Percentiles rank a stretch among this genome's conserved stretches.
These are phyloP conservation scores for Hapsidospora chrysogenum DNA, from an alignment of 495 filamentous ascomycete species.

Conservation along the genomic window DNA sequence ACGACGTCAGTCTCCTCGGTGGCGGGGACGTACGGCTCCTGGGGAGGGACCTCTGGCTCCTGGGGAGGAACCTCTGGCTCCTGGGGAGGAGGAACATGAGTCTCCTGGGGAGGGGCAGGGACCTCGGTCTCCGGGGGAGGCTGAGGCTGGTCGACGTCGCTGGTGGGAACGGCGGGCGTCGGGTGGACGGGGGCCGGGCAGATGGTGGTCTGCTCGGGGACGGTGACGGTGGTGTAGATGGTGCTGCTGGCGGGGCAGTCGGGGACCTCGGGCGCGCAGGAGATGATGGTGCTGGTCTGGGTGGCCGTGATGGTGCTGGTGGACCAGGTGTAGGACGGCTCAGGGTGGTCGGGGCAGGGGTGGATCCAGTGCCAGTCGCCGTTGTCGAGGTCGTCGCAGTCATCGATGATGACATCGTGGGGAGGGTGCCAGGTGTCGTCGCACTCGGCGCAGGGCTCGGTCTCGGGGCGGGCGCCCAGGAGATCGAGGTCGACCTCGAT, in stretches of 20 bases:
- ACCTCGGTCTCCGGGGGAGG: no score
- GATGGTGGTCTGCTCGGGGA: slow-evolving; percentile 17
- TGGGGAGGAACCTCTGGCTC: neutral
- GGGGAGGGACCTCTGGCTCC: neutral
- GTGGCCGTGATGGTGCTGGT: slow-evolving; percentile 17
- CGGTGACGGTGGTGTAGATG: slow-evolving; percentile 17
- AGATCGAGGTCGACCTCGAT: neutral
- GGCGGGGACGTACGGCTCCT: no score
- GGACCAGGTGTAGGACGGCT: slow-evolving; percentile 7
- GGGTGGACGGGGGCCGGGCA: slow-evolving; percentile 10
- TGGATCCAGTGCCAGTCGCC: slow-evolving; percentile 6
- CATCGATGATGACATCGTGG: slow-evolving; percentile 1
- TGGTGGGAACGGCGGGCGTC: neutral
- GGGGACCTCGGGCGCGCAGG: slow-evolving; percentile 10
- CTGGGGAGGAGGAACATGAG: neutral
- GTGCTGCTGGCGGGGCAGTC: slow-evolving; percentile 14
- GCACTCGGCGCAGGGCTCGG: slow-evolving; percentile 10
- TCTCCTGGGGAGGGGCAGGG: no score
- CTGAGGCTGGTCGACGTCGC: no score
- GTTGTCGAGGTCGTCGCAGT: slow-evolving; percentile 3
- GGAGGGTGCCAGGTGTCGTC: slow-evolving; percentile 5
- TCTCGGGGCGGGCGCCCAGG: neutral
- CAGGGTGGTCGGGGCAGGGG: slow-evolving; percentile 4
- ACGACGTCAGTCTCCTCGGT: neutral
- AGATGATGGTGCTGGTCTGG: slow-evolving; percentile 11